phyloP scores from a whole-genome alignment of 23 red algal genomes.

The Gracilaria gracilis region DNA sequence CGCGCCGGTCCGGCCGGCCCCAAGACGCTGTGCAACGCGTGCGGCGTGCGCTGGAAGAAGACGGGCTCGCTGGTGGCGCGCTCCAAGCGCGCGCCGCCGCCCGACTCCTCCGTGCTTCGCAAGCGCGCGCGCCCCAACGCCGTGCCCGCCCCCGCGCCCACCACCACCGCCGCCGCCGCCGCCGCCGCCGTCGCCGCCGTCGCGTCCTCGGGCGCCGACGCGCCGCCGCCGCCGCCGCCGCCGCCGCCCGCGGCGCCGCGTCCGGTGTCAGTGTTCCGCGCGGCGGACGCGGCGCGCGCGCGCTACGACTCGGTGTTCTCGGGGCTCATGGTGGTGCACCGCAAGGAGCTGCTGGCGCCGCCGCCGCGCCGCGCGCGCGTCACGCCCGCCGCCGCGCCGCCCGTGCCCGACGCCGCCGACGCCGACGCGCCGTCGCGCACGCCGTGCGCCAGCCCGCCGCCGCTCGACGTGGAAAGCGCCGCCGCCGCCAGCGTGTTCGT shows the following conservation, averaged over 20 bases:
- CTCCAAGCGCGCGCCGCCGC: slow-evolving; percentile 36
- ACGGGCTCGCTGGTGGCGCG: slow-evolving; percentile 61
- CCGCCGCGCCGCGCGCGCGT: background rate
- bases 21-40: slow-evolving; percentile 98
- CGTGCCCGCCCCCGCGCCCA: background rate
- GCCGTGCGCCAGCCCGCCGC: slow-evolving; percentile 16
- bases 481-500: slow-evolving; percentile 38
- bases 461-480: background rate
- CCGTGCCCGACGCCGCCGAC: background rate
- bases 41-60: slow-evolving; percentile 81
- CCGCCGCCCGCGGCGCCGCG: slow-evolving; percentile 10
- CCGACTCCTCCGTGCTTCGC: background rate
- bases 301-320: slow-evolving; percentile 60
- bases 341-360: background rate
- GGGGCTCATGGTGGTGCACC: slow-evolving; percentile 65
- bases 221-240: background rate
- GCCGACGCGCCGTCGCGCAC: background rate
- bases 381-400: background rate
- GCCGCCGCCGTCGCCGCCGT: background rate
- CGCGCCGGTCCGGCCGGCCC: slow-evolving; percentile 86
- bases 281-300: slow-evolving; percentile 34
- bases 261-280: slow-evolving; percentile 38
- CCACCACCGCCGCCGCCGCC: background rate
- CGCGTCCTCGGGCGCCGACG: background rate
- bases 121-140: slow-evolving; percentile 26